phyloP scores from a whole-genome alignment of 352 stramenopile genomes.

The Peronosclerospora sorghi region DNA sequence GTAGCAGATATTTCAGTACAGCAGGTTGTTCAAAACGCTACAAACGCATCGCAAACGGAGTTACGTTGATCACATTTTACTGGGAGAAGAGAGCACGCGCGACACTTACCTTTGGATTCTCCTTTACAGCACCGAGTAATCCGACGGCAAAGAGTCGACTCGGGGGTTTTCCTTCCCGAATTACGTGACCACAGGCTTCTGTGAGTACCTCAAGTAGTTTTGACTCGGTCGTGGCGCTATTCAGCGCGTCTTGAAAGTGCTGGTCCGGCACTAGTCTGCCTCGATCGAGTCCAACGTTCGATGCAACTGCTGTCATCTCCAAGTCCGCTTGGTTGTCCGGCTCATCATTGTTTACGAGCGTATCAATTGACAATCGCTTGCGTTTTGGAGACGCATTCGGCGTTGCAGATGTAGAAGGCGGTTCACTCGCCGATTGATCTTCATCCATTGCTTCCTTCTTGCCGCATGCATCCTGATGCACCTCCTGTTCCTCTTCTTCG shows the following conservation, averaged over 20 bases:
- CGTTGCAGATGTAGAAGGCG: constrained; percentile 15
- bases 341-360: constrained; percentile 37
- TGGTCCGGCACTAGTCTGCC: constrained; percentile 42
- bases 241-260: constrained; percentile 35
- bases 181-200: constrained; percentile 32
- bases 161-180: constrained; percentile 42
- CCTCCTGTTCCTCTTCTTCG: constrained; percentile 5
- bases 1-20: constrained; percentile 69
- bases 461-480: constrained; percentile 4
- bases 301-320: constrained; percentile 14
- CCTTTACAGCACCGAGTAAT: constrained; percentile 45
- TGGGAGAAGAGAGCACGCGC: no score
- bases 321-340: constrained; percentile 19
- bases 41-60: no score
- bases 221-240: constrained; percentile 23
- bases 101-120: constrained; percentile 28
- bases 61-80: no score
- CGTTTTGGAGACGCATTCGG: constrained; percentile 30
- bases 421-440: constrained; percentile 13
- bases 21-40: constrained; percentile 41
- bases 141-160: constrained; percentile 52
- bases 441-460: constrained; percentile 15
- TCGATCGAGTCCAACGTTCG: constrained; percentile 13
- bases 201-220: constrained; percentile 47
- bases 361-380: constrained; percentile 49